These are phyloP conservation scores for Penicillium angulare DNA, from an alignment of 495 filamentous ascomycete species.

Conservation along the genomic window DNA sequence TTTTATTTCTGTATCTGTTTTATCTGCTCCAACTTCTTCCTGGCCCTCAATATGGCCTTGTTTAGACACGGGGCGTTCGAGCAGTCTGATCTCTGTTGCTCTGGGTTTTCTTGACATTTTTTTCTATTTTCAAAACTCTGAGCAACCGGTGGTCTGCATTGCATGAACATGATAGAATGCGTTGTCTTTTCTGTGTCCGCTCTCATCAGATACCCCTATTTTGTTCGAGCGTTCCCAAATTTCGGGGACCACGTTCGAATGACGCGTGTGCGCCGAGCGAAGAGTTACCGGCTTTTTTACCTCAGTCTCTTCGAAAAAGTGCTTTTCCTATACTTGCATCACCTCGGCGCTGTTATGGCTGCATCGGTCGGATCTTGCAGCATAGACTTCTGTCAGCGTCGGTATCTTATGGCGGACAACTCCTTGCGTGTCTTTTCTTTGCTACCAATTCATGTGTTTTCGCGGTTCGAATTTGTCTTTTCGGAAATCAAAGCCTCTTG, in stretches of 20 bases:
- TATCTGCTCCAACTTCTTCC: slow-evolving; percentile 25
- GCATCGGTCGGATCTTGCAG: slow-evolving; percentile 44
- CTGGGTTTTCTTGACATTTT: slow-evolving; percentile 21
- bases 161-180: slow-evolving; percentile 78
- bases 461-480: slow-evolving; percentile 15
- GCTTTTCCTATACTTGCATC: slow-evolving; percentile 41
- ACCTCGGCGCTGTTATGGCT: slow-evolving; percentile 44
- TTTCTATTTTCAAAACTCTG: slow-evolving; percentile 23
- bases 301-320: slow-evolving; percentile 37
- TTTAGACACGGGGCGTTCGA: slow-evolving; percentile 46
- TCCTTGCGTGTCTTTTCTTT: slow-evolving; percentile 26
- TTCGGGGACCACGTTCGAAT: slow-evolving; percentile 42
- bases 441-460: slow-evolving; percentile 25
- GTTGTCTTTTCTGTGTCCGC: slow-evolving; percentile 61
- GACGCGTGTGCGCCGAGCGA: slow-evolving; percentile 41
- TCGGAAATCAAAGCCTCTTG: slow-evolving; percentile 16
- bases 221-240: slow-evolving; percentile 37
- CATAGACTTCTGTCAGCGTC: slow-evolving; percentile 51
- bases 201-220: slow-evolving; percentile 61
- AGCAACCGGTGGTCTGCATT: slow-evolving; percentile 50
- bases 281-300: slow-evolving; percentile 34
- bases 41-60: slow-evolving; percentile 35
- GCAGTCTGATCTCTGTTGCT: slow-evolving; percentile 44
- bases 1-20: slow-evolving; percentile 32
- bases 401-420: slow-evolving; percentile 51